These are phyloP conservation scores for Coemansia asiatica DNA, from an alignment of 192 early-diverging fungal species.

Conservation along the genomic window DNA sequence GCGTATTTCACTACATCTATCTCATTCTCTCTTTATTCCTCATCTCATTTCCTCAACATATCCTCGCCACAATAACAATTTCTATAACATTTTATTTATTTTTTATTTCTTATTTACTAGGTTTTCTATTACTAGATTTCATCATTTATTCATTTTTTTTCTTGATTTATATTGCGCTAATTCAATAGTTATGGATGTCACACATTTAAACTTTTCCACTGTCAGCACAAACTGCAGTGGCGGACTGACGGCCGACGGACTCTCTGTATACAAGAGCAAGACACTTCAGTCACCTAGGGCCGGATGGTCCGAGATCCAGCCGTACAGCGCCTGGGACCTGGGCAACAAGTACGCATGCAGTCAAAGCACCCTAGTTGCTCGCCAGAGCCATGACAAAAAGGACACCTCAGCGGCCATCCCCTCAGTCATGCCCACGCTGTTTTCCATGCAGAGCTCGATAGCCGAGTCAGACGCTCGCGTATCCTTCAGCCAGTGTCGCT, in stretches of 20 bases:
- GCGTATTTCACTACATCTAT: not conserved
- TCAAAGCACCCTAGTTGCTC: constrained; percentile 50
- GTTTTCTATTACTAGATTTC: too few species aligned
- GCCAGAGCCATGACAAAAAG: constrained; percentile 35
- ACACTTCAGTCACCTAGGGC: constrained; percentile 15
- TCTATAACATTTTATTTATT: too few species aligned
- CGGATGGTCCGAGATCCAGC: constrained; percentile 53
- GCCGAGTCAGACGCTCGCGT: constrained; percentile 39
- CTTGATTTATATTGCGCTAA: too few species aligned
- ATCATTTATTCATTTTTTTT: too few species aligned
- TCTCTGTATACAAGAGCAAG: constrained; percentile 12
- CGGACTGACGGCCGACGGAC: constrained; percentile 14
- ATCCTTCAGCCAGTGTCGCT: constrained; percentile 28
- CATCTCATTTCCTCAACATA: not conserved
- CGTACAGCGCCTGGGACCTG: constrained; percentile 50
- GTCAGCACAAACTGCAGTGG: constrained; percentile 27
- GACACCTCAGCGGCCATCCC: constrained; percentile 31
- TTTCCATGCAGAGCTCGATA: constrained; percentile 42
- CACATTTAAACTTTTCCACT: constrained; percentile 21
- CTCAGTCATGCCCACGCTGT: constrained; percentile 43
- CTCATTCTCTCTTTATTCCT: not conserved
- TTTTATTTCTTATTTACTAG: too few species aligned
- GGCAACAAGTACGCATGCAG: constrained; percentile 55
- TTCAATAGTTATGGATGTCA: constrained; percentile 18
- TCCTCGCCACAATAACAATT: too few species aligned